phyloP scores from a whole-genome alignment of 495 filamentous ascomycete species.

The Lasiosphaeris hirsuta region DNA sequence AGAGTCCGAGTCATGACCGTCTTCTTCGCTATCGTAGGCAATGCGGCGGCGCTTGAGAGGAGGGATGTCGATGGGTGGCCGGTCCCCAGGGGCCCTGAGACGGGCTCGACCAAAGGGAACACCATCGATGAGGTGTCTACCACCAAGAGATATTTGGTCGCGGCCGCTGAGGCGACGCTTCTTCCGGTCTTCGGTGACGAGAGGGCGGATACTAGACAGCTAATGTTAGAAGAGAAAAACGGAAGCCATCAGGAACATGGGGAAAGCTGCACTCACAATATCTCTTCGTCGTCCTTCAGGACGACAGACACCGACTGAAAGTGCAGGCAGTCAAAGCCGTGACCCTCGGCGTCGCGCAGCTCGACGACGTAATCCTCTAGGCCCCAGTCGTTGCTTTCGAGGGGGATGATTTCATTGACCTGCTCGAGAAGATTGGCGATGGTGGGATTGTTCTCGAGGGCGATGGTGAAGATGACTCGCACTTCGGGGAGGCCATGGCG shows the following conservation, averaged over 20 bases:
- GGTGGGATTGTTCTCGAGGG: slow-evolving; percentile 57
- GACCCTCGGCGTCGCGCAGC: slow-evolving; percentile 50
- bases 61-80: slow-evolving; percentile 72
- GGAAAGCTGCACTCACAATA: slow-evolving; percentile 58
- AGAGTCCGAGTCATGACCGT: slow-evolving; percentile 20
- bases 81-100: slow-evolving; percentile 52
- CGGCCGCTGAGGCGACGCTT: slow-evolving; percentile 73
- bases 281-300: slow-evolving; percentile 78
- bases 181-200: slow-evolving; percentile 71
- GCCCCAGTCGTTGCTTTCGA: slow-evolving; percentile 82
- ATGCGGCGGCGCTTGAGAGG: slow-evolving; percentile 69
- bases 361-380: slow-evolving; percentile 92
- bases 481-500: slow-evolving; percentile 76
- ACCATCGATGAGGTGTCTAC: slow-evolving; percentile 84
- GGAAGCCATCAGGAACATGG: not conserved
- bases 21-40: slow-evolving; percentile 35
- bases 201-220: slow-evolving; percentile 69
- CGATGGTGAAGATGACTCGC: slow-evolving; percentile 69
- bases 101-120: slow-evolving; percentile 79
- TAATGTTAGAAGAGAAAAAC: not conserved
- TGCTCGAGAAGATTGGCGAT: slow-evolving; percentile 79
- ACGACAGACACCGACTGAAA: slow-evolving; percentile 69
- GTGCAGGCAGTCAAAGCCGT: slow-evolving; percentile 85
- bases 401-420: slow-evolving; percentile 76
- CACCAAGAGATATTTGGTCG: slow-evolving; percentile 75